Base-by-base conservation (phyloP, 768 basidiomycete species). In the Podaxis carcinomalis region DNA sequence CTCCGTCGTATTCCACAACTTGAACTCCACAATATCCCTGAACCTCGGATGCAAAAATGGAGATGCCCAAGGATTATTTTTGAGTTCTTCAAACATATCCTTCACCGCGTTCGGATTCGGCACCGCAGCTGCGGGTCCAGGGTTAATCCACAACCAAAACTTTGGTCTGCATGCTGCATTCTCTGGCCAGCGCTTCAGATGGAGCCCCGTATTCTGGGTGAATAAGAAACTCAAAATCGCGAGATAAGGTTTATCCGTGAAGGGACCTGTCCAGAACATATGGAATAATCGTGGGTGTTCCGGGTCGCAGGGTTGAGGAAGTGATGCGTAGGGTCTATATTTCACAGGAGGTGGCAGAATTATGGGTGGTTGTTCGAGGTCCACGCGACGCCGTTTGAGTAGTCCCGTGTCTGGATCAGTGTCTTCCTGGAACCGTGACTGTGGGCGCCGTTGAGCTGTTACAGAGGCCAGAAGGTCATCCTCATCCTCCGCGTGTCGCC, bases 241-340 rank as follows among this genome's bases (percentile, higher is more conserved):
- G 62, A 94, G 85, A 79, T 99, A 98, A 2, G 97, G 97, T 73
- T 98, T 98, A 79, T 99, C 97, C 7, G 95, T 97, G 78, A 99
- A 98, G 0, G 93, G 89, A 0, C 97, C 96, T 1, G 95, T 92
- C 96, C 97, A 98, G 79, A 97, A 99, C 88, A 98, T 97, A 74
- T 99, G 97, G 80, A 96, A 98, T 35, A 98, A 75, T 37, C 91
- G 85, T 5, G 94, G 90, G 67, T 89, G 86, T 65, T 92, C 88
- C 0, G 88, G 82, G 68, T 97, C 93, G 73, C 97, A 99, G 1
- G 87, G 80, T 1, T 76, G 71, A 2, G 82, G 71, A 42, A 85
- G 79, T 57, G 82, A 80, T 21, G 85, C 79, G 65, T 84, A 82
- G 0, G 88, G 81, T 42, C 76, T 75, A 67, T 90, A 84, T 35